A percentile compares a stretch with the other conserved stretches of the same genome.
These are phyloP conservation scores for Galerina marginata DNA, from an alignment of 768 basidiomycete species.

Conservation along the genomic window DNA sequence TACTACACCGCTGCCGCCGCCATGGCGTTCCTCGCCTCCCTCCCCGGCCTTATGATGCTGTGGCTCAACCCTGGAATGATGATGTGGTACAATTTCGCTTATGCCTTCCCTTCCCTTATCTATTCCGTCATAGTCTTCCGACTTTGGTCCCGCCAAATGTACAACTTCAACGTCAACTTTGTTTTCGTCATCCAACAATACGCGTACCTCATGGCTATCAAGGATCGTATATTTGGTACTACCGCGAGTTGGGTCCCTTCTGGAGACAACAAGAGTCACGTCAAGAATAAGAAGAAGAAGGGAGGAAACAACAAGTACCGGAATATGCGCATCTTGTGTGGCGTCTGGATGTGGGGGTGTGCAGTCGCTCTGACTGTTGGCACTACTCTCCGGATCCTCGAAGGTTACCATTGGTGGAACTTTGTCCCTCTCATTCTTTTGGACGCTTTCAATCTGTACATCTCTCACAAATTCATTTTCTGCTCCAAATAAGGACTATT, in stretches of 20 bases:
- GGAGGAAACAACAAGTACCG: slow-evolving; percentile 32
- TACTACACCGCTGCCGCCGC: slow-evolving; percentile 31
- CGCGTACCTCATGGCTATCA: slow-evolving; percentile 34
- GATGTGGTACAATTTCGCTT: slow-evolving; percentile 31
- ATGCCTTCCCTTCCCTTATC: slow-evolving; percentile 32
- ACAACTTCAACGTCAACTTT: slow-evolving; percentile 31
- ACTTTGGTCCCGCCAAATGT: slow-evolving; percentile 31
- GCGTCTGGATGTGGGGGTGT: slow-evolving; percentile 28
- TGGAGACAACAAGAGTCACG: slow-evolving; percentile 31
- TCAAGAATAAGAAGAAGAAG: slow-evolving; percentile 26
- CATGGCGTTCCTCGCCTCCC: slow-evolving; percentile 27
- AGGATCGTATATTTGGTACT: slow-evolving; percentile 31
- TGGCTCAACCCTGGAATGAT: slow-evolving; percentile 27
- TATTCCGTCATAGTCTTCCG: slow-evolving; percentile 31
- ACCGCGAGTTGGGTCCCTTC: slow-evolving; percentile 35
- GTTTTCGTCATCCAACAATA: slow-evolving; percentile 33
- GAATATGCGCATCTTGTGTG: slow-evolving; percentile 33
- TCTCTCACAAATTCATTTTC: slow-evolving; percentile 30
- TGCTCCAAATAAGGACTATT: slow-evolving; percentile 12
- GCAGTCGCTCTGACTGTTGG: slow-evolving; percentile 23
- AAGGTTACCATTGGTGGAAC: slow-evolving; percentile 29
- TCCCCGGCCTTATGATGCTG: slow-evolving; percentile 30
- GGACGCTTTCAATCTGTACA: slow-evolving; percentile 27
- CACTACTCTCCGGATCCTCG: slow-evolving; percentile 23
- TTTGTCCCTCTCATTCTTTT: slow-evolving; percentile 26